Percentiles rank a stretch among this genome's conserved stretches.
Evolutionary conservation across 768 basidiomycete genomes (phyloP).

Genomic region (Naganishia onofrii): DNA sequence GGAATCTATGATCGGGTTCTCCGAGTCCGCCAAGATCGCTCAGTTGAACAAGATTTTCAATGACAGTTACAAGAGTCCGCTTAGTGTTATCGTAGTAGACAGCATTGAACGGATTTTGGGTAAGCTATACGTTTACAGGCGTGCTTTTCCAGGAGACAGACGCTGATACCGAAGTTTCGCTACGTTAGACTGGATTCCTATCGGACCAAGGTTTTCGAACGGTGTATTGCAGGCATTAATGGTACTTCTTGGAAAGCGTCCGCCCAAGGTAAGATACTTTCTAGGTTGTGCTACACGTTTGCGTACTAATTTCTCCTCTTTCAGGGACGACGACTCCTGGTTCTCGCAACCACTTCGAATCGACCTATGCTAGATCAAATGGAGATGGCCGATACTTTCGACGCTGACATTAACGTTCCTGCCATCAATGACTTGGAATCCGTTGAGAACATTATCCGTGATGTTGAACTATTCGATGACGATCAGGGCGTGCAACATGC

Average conservation of each 20-base stretch:
- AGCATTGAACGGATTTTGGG: conserved; percentile 89
- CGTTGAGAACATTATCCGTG: conserved; percentile 73
- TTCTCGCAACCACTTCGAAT: conserved; percentile 89
- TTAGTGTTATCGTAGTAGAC: conserved; percentile 94
- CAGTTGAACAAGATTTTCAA: conserved; percentile 88
- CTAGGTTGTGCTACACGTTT: too few species aligned
- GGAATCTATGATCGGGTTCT: conserved; percentile 93
- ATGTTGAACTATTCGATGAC: conserved; percentile 71
- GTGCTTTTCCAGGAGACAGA: too few species aligned
- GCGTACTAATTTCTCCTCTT: neutral
- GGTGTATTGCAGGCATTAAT: conserved; percentile 83
- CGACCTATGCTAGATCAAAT: conserved; percentile 80
- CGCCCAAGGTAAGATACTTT: conserved; percentile 70
- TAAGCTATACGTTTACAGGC: conserved; percentile 55
- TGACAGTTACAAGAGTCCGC: conserved; percentile 94
- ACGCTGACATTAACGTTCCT: conserved; percentile 78
- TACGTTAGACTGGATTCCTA: conserved; percentile 84
- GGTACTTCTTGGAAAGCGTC: conserved; percentile 80
- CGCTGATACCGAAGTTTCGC: neutral
- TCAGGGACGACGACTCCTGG: conserved; percentile 83
- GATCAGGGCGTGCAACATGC: conserved; percentile 58
- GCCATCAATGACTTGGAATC: conserved; percentile 70
- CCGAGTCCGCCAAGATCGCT: conserved; percentile 85
- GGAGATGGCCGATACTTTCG: conserved; percentile 83
- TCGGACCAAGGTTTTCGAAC: conserved; percentile 96